Evolutionary conservation across 139 green algal species (phyloP).

Genomic region (Raphidocelis subcapitata): DNA sequence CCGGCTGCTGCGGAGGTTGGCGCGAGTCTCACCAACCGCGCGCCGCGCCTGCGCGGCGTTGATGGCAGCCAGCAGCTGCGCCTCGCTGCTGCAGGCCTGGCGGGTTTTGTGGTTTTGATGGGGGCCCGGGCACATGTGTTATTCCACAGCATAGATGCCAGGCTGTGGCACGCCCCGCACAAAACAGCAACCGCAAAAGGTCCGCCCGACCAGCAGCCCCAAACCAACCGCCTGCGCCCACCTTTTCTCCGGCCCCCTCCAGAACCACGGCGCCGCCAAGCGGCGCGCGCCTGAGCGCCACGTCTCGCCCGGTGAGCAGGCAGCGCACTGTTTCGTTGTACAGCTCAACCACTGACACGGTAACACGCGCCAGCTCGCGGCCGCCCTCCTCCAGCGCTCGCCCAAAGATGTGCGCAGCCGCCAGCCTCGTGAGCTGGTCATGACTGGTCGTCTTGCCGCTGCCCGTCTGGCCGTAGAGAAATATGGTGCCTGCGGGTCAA

Average conservation of each 20-base stretch:
- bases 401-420: conserved; percentile 50
- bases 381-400: conserved; percentile 13
- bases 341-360: conserved; percentile 61
- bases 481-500: conserved; percentile 33
- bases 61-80: background rate
- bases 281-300: too few relatives aligned
- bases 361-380: background rate
- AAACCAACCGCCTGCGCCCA: too few relatives aligned
- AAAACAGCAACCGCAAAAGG: too few relatives aligned
- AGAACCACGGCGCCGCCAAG: too few relatives aligned
- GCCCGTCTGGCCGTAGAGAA: conserved; percentile 69
- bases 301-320: conserved; percentile 23
- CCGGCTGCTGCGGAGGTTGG: conserved; percentile 25
- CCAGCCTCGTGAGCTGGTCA: conserved; percentile 37
- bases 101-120: background rate
- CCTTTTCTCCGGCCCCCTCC: too few relatives aligned
- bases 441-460: conserved; percentile 69
- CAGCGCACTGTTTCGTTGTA: conserved; percentile 71
- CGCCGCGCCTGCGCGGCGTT: conserved; percentile 3
- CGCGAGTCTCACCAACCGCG: conserved; percentile 17
- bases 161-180: too few relatives aligned
- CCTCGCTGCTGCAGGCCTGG: conserved; percentile 2
- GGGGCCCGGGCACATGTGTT: background rate
- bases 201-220: too few relatives aligned
- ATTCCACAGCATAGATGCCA: too few relatives aligned